These are phyloP conservation scores for Hippophae gyantsensis DNA, from an alignment of 306 rosid genomes.

Conservation along the genomic window DNA sequence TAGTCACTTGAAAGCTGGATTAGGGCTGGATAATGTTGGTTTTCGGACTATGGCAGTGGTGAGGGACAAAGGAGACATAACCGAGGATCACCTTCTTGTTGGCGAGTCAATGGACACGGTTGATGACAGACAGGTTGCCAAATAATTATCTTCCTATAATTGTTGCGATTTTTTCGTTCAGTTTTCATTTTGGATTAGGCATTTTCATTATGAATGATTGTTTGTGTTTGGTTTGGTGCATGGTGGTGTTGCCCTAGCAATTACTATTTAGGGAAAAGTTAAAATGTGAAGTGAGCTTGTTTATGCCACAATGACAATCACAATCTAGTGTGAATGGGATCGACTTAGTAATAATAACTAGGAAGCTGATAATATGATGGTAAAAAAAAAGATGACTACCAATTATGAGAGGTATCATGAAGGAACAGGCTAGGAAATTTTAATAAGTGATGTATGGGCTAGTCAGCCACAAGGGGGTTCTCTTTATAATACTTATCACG, in stretches of 20 bases:
- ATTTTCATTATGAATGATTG: neutral
- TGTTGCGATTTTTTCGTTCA: neutral
- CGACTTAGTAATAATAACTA: too few species aligned
- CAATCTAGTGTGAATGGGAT: too few species aligned
- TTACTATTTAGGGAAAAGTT: neutral
- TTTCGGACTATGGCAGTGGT: constrained; percentile 14
- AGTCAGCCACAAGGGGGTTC: neutral
- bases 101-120: constrained; percentile 8
- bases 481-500: neutral
- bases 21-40: constrained; percentile 3
- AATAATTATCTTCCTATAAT: neutral
- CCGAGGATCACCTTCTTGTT: constrained; percentile 1
- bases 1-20: constrained; percentile 10
- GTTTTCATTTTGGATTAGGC: neutral
- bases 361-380: too few species aligned
- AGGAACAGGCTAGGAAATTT: too few species aligned
- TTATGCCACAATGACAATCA: too few species aligned
- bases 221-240: neutral
- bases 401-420: too few species aligned
- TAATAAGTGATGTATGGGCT: too few species aligned
- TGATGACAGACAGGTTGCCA: constrained; percentile 16
- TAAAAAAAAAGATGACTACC: too few species aligned
- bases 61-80: constrained; percentile 12
- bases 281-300: too few species aligned
- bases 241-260: neutral